These are phyloP conservation scores for Scutellaria minor DNA, from an alignment of 257 asterid species.

Conservation along the genomic window DNA sequence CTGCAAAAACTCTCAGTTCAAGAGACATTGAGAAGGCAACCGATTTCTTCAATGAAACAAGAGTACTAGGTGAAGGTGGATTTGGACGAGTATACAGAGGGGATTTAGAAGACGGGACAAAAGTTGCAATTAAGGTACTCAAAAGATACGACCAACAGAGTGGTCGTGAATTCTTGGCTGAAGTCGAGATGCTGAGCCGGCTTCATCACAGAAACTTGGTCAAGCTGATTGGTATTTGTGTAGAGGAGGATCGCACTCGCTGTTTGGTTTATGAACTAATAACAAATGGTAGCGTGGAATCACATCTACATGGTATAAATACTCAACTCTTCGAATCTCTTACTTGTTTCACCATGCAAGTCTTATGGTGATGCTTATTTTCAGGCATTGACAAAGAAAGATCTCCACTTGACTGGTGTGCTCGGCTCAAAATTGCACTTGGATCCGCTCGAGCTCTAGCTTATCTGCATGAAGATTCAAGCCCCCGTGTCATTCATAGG, in stretches of 20 bases:
- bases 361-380: slow-evolving; percentile 25
- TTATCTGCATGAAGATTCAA: slow-evolving; percentile 94
- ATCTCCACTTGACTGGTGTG: slow-evolving; percentile 86
- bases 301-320: slow-evolving; percentile 85
- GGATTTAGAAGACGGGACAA: slow-evolving; percentile 74
- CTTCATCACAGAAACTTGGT: slow-evolving; percentile 94
- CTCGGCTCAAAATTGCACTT: slow-evolving; percentile 87
- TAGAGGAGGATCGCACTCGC: slow-evolving; percentile 83
- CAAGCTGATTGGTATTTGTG: slow-evolving; percentile 83
- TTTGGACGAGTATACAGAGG: slow-evolving; percentile 93
- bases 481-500: slow-evolving; percentile 93
- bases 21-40: slow-evolving; percentile 82
- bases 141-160: slow-evolving; percentile 95
- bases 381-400: slow-evolving; percentile 74
- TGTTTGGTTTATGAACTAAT: slow-evolving; percentile 81
- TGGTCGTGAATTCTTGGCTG: slow-evolving; percentile 89
- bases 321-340: neutral
- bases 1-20: slow-evolving; percentile 73
- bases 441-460: slow-evolving; percentile 97
- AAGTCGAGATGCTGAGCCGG: slow-evolving; percentile 97
- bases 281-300: slow-evolving; percentile 87
- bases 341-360: neutral
- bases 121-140: slow-evolving; percentile 83
- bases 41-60: slow-evolving; percentile 68
- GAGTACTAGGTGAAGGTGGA: slow-evolving; percentile 93